These are phyloP conservation scores for Clonostachys solani DNA, from an alignment of 2,329 filamentous ascomycete species.

Conservation along the genomic window DNA sequence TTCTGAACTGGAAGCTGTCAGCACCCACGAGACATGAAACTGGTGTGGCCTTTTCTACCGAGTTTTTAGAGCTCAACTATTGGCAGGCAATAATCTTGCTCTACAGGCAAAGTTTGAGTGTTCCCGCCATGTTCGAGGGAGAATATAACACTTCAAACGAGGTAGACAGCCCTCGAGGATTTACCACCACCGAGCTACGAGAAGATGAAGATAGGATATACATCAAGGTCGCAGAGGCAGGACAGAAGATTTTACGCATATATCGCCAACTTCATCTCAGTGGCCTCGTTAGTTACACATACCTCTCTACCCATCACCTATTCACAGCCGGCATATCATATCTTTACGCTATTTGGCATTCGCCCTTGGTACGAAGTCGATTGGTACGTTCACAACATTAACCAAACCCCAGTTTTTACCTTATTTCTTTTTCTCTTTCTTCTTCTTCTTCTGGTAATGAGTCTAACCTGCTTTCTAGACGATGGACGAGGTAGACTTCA, in stretches of 20 bases:
- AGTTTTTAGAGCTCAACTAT: constrained; percentile 93
- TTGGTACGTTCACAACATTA: constrained; percentile 55
- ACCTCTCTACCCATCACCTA: constrained; percentile 89
- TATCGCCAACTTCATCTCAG: constrained; percentile 87
- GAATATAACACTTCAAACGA: constrained; percentile 67
- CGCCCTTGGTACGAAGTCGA: constrained; percentile 77
- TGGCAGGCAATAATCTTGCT: constrained; percentile 97
- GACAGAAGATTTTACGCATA: constrained; percentile 85
- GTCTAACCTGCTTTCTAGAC: constrained; percentile 39
- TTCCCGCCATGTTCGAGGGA: constrained; percentile 78
- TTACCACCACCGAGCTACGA: constrained; percentile 55
- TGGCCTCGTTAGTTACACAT: constrained; percentile 92
- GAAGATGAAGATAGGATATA: constrained; percentile 91
- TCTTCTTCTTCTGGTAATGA: background rate
- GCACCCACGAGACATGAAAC: constrained; percentile 75
- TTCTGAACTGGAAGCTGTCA: constrained; percentile 82
- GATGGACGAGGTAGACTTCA: constrained; percentile 97
- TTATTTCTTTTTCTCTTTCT: background rate
- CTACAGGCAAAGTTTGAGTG: constrained; percentile 84
- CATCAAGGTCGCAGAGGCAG: constrained; percentile 90
- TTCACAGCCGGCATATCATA: constrained; percentile 98
- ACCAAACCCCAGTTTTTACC: background rate
- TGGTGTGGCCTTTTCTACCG: constrained; percentile 82
- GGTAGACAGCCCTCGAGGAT: constrained; percentile 57
- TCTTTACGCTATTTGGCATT: constrained; percentile 97